Base-by-base conservation (phyloP, 345 rosid genomes). In the Aquilaria malaccensis region DNA sequence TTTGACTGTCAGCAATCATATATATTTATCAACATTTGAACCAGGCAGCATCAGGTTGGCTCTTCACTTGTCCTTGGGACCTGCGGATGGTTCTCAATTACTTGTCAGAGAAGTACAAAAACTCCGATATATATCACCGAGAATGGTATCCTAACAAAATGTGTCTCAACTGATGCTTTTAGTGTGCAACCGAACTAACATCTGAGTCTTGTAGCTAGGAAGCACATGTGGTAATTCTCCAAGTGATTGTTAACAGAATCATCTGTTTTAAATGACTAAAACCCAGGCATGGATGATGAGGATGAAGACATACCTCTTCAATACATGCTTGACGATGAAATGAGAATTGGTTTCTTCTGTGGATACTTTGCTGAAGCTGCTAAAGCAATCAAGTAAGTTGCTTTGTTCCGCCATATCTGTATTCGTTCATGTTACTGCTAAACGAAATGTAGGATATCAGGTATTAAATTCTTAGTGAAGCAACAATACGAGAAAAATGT, bases 261-360 rank as follows among this genome's bases (percentile, higher is more conserved):
- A 22, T 22, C 22, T 15, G 10, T 45, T 11, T 13, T 29, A 3
- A 14, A 49, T 56, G 11, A 5, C 15, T 55, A 7, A 12, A 29
- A 31, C 9, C 33, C 57, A 92, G 98, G 98, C 49, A 93, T 89
- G 96, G 97, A 93, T 67, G 98, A 93, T 52, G 91, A 85, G 68
- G 86, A 87, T 13, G 69, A 77, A 6, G 85, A 84, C 22, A 67
- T 70, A 45, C 81, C 89, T 12, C 79, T 92, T 13, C 77, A 84
- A 47, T 93, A 93, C 55, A 80, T 87, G 83, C 82, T 93, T 3
- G 97, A 93, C 43, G 96, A 93, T 77, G 81, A 87, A 71, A 60
- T 75, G 76, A 77, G 98, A 72, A 81, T 84, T 58, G 48, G 57
- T 4, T 92, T 83, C 61, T 89, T 63, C 68, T 85, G 79, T 71